A percentile compares a stretch with the other conserved stretches of the same genome.
Conservation (phyloP, 768 basidiomycete species). For the Suillus cothurnatus region DNA sequence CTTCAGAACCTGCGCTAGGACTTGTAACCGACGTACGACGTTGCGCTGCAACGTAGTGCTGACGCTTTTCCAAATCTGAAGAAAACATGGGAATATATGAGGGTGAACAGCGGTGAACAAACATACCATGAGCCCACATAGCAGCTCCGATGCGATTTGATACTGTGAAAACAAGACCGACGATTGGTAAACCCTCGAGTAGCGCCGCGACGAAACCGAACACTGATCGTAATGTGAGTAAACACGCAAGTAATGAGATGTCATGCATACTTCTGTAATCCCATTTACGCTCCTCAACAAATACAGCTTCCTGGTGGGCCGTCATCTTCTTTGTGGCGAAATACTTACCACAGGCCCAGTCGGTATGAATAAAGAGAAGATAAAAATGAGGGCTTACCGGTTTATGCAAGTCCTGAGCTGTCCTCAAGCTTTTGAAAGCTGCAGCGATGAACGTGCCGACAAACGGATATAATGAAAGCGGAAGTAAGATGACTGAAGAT, state of each 20-base stretch:
- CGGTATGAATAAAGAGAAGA: neutral
- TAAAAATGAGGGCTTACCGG: constrained; percentile 46
- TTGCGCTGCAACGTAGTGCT: constrained; percentile 45
- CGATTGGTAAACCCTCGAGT: constrained; percentile 77
- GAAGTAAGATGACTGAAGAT: constrained; percentile 55
- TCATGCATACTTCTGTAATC: constrained; percentile 68
- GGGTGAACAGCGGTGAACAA: neutral
- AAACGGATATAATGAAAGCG: constrained; percentile 68
- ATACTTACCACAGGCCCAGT: constrained; percentile 52
- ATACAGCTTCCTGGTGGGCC: constrained; percentile 63
- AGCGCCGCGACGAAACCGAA: constrained; percentile 88
- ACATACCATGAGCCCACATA: constrained; percentile 87
- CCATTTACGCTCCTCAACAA: constrained; percentile 90
- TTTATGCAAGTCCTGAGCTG: constrained; percentile 66
- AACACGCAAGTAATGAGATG: neutral
- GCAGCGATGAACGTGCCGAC: constrained; percentile 64
- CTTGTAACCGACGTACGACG: neutral
- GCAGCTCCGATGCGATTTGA: constrained; percentile 91
- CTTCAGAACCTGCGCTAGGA: neutral
- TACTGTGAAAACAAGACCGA: constrained; percentile 80
- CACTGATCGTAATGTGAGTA: constrained; percentile 38
- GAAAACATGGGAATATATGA: neutral
- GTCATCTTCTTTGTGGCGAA: constrained; percentile 87
- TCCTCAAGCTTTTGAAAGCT: constrained; percentile 66
- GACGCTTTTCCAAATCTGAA: constrained; percentile 64